phyloP scores from a whole-genome alignment of 129 eudicot species.

The Chrysanthemum makinoi region DNA sequence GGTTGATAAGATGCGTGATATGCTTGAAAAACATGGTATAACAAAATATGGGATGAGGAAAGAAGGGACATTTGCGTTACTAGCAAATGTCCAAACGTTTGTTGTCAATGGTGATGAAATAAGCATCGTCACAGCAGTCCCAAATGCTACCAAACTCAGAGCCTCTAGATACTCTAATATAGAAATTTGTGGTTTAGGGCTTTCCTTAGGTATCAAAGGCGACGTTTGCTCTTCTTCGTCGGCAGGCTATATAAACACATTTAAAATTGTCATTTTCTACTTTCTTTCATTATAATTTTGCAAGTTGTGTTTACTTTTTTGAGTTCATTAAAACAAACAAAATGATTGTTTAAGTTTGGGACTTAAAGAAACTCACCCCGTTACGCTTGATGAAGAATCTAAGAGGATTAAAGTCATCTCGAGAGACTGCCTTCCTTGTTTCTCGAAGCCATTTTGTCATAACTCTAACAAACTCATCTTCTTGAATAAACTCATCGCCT shows the following conservation, averaged over 20 bases:
- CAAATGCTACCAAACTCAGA: constrained; percentile 28
- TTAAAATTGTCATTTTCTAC: neutral
- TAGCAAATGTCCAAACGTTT: constrained; percentile 35
- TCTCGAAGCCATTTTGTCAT: constrained; percentile 39
- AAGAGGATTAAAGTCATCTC: constrained; percentile 24
- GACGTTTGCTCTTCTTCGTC: constrained; percentile 29
- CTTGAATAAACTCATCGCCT: constrained; percentile 37
- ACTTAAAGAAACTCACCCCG: constrained; percentile 27
- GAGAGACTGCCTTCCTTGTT: constrained; percentile 20
- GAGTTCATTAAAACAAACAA: neutral
- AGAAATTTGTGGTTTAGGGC: constrained; percentile 10
- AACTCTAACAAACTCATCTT: constrained; percentile 46
- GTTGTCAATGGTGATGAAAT: constrained; percentile 40
- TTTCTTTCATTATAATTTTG: neutral
- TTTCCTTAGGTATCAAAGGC: constrained; percentile 32
- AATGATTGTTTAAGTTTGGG: neutral
- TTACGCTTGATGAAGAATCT: constrained; percentile 18
- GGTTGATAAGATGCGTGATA: constrained; percentile 32
- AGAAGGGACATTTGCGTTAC: constrained; percentile 40
- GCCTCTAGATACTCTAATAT: constrained; percentile 36
- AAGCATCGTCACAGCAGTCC: constrained; percentile 29
- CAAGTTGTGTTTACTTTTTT: constrained; percentile 2
- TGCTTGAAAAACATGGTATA: constrained; percentile 47
- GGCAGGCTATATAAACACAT: constrained; percentile 7
- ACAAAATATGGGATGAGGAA: constrained; percentile 51